phyloP scores from a whole-genome alignment of 306 rosid species.

The Cotoneaster glaucophyllus region DNA sequence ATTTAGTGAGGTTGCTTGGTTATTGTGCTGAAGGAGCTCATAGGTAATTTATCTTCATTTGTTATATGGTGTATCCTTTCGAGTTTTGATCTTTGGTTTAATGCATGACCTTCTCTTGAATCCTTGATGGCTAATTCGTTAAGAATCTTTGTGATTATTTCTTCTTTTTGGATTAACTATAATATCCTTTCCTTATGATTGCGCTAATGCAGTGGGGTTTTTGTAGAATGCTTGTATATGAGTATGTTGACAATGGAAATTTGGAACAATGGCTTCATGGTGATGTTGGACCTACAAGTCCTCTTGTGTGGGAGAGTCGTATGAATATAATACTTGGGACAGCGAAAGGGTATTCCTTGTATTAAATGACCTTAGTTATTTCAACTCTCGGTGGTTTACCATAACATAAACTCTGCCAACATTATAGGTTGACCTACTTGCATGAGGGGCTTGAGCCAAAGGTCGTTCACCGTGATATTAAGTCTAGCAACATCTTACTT shows the following conservation, averaged over 20 bases:
- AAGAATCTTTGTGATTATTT: not conserved
- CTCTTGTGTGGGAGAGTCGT: constrained; percentile 54
- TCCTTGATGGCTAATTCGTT: not conserved
- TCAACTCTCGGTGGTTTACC: not conserved
- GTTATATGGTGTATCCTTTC: not conserved
- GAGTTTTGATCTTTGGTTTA: not conserved
- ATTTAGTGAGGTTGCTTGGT: constrained; percentile 56
- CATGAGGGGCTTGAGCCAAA: constrained; percentile 67
- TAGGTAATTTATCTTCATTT: constrained; percentile 23
- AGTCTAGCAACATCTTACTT: constrained; percentile 58
- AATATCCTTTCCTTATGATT: not conserved
- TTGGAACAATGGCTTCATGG: constrained; percentile 65
- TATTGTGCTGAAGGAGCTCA: constrained; percentile 68
- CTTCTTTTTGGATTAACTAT: not conserved
- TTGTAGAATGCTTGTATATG: constrained; percentile 58
- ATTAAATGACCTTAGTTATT: not conserved
- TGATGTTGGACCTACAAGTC: constrained; percentile 47
- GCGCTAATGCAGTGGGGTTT: not conserved
- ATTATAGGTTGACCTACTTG: constrained; percentile 43
- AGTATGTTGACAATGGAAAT: constrained; percentile 57
- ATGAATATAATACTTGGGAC: constrained; percentile 53
- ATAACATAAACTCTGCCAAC: not conserved
- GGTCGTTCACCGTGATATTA: constrained; percentile 62
- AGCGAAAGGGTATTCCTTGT: constrained; percentile 46
- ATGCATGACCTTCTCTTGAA: not conserved